Evolutionary conservation across 495 filamentous ascomycete genomes (phyloP), one percentile per base, ranked within the genome.

Genomic region (Hypoxylon cercidicola): DNA sequence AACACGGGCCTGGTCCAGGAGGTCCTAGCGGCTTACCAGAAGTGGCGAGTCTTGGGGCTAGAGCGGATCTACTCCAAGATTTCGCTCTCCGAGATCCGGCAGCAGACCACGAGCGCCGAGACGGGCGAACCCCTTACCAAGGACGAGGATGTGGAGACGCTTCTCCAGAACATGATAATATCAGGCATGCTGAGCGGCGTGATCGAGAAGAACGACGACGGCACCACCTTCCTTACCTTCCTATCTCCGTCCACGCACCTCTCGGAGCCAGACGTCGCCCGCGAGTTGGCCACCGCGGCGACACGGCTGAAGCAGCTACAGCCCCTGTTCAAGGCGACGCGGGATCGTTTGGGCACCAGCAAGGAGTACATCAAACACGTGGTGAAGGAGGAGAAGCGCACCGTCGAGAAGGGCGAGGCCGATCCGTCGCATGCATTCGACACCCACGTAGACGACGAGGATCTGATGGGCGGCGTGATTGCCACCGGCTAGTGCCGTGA

Each of bases 401-500:
- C 51, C 41, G 77, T 77, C 39, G 76, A 77, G 23, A 69, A 74
- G 49, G 68, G 73, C n/a, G 80, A 76, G 34, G 68, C 53, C 28
- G 64, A 72, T 44, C 69, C 56, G 25, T 62, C 68, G 58, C 67
- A 52, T 7, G 69, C 56, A 11, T 78, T 78, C 37, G 76, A 76
- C 57, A 69, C 69, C 4, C 69, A 76, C 43, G 77, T 86, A 3
- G 81, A 87, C 48, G 88, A 90, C 47, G 88, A 90, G 71, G 88
- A 91, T 68, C 76, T 91, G 39, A 90, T 91, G 88, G 85, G 77
- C 25, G 83, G 84, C 40, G 40, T 78, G 7, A 15, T 69, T 18
- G 39, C 35, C 13, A 77, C 64, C 37, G 65, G 68, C 15, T 59
- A 44, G 9, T 21, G 47, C 47, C 19, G 53, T 0, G 9, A 15